These are phyloP conservation scores for Pseudevernia furfuracea DNA, from an alignment of 495 filamentous ascomycete species.

Conservation along the genomic window DNA sequence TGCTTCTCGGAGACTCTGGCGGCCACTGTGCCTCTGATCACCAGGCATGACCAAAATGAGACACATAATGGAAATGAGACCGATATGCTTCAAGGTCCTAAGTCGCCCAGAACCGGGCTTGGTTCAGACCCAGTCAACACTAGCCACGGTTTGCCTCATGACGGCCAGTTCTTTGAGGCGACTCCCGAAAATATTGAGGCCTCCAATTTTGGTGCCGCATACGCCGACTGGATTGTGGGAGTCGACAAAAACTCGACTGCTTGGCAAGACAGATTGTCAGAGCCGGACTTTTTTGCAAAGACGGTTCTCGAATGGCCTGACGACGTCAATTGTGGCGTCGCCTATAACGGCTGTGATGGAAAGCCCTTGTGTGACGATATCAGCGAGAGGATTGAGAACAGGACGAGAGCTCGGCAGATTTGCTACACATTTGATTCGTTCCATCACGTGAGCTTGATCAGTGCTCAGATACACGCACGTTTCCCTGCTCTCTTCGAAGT, in stretches of 20 bases:
- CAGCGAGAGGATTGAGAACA: background rate
- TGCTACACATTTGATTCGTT: too few species aligned
- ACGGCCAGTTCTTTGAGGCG: background rate
- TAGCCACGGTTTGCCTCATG: too few species aligned
- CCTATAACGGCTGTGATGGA: background rate
- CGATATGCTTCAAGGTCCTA: background rate
- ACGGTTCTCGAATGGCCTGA: background rate
- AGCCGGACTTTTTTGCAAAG: background rate
- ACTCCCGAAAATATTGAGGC: background rate
- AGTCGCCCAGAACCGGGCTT: background rate
- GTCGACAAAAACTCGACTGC: background rate
- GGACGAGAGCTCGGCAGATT: too few species aligned
- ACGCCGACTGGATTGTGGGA: background rate
- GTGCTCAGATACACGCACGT: too few species aligned
- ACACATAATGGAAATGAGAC: background rate
- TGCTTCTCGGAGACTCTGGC: background rate
- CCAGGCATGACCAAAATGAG: background rate
- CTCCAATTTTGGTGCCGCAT: background rate
- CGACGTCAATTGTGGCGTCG: background rate
- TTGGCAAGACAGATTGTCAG: background rate
- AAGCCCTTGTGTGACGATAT: background rate
- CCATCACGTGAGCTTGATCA: too few species aligned
- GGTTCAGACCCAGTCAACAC: background rate
- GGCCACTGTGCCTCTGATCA: background rate
- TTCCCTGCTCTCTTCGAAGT: too few species aligned